Percentiles rank a stretch among this genome's conserved stretches.
These are phyloP conservation scores for Vanrija humicola DNA, from an alignment of 1,284 basidiomycete species.

Conservation along the genomic window DNA sequence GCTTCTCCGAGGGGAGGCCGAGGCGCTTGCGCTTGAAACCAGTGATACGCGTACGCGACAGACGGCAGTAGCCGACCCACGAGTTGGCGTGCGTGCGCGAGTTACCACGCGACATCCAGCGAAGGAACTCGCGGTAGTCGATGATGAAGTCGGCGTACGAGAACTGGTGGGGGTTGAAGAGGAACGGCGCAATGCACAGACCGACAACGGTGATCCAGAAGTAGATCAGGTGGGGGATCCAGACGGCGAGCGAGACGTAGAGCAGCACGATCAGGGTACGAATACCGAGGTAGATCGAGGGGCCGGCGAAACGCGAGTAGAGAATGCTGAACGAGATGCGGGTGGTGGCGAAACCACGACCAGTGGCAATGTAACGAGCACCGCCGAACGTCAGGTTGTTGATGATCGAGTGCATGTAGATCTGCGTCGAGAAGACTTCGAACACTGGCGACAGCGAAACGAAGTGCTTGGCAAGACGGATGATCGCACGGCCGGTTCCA, in stretches of 20 bases:
- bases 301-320: slow-evolving; percentile 93
- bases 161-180: slow-evolving; percentile 97
- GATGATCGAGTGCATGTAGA: slow-evolving; percentile 90
- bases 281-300: slow-evolving; percentile 93
- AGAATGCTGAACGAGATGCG: slow-evolving; percentile 88
- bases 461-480: slow-evolving; percentile 88
- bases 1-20: slow-evolving; percentile 89
- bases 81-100: slow-evolving; percentile 94
- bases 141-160: slow-evolving; percentile 91
- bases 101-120: slow-evolving; percentile 97
- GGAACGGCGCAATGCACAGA: slow-evolving; percentile 84
- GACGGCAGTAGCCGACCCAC: slow-evolving; percentile 94
- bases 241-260: slow-evolving; percentile 82
- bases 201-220: slow-evolving; percentile 90
- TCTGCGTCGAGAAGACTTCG: slow-evolving; percentile 93
- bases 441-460: slow-evolving; percentile 88
- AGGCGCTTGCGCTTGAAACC: slow-evolving; percentile 96
- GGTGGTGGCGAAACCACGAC: slow-evolving; percentile 92
- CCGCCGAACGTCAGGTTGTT: slow-evolving; percentile 94
- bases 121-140: slow-evolving; percentile 91
- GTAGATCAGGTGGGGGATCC: slow-evolving; percentile 87
- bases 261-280: slow-evolving; percentile 82
- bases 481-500: slow-evolving; percentile 79
- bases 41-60: slow-evolving; percentile 91
- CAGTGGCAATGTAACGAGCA: slow-evolving; percentile 97